Base-by-base conservation (phyloP, 345 rosid genomes). In the Eutrema yunnanense region DNA sequence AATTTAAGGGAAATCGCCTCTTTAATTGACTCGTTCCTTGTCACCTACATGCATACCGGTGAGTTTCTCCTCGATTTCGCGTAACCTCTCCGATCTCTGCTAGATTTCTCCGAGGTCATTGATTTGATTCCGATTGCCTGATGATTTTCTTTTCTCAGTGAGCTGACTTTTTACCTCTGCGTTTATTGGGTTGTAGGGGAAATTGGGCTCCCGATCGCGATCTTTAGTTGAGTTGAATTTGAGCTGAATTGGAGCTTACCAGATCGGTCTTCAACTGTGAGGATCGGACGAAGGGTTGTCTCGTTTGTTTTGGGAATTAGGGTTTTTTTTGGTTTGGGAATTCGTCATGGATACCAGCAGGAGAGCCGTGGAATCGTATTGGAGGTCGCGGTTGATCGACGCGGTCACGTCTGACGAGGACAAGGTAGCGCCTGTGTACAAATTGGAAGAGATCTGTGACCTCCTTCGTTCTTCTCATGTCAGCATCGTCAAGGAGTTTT, bases 361-460 rank as follows among this genome's bases (percentile, higher is more conserved):
- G 76, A 87, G 98, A 82, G 99, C 99, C 14, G 98, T 95, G 82
- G 99, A 95, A 72, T 90, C 99, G 69, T 95, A 90, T 71, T 90
- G 98, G 99, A 86, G 99, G 69, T 92, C 98, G 74, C 81, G 92
- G 82, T 84, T 95, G 94, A 71, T 92, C 60, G 99, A 95, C 40
- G 92, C 77, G 57, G 98, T 89, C 5, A 92, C 99, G 6, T 87
- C 98, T 16, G 88, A 87, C 57, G 98, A 95, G 69, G 97, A 92
- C 67, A 90, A 90, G 74, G 97, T 92, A 14, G 69, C 99, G n/a
- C 97, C 99, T 27, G 99, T 92, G 34, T 95, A 90, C 81, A 95
- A 95, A 69, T 72, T 95, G 72, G 99, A 95, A 82, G 99, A 95
- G 82, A 81, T 95, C 80, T 90, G 92, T 47, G 97, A 95, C 71